Evolutionary conservation across 176 grass and related monocot genomes (phyloP), one percentile per base, ranked within the genome.

Genomic region (Zea luxurians): DNA sequence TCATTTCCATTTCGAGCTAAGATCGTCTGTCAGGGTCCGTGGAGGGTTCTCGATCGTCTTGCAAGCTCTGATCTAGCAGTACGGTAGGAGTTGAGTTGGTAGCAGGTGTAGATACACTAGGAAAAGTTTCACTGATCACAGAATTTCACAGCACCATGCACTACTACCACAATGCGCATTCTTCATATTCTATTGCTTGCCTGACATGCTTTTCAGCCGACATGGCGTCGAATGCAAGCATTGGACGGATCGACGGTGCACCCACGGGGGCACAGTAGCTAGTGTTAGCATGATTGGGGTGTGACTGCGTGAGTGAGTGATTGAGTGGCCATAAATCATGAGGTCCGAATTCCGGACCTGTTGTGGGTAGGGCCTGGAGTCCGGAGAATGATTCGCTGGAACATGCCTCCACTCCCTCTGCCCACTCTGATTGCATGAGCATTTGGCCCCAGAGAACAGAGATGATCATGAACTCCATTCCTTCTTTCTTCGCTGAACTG

Each of bases 321-420:
- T 48, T 59, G 61, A 61, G 76, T 48, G 70, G 34, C 58, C 43
- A 0, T 18, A 58, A 76, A 89, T 89, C 71, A 89, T 89, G 77
- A 66, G 77, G 84, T 84, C 87, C 76, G 34, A 38, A 81, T 6
- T 66, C 64, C 41, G 4, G 48, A 3, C 86, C 47, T 88, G 70
- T 57, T 69, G 55, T 69, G 55, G 16, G 86, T 70, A 80, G 81
- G 81, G 9, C 65, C 41, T 88, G 71, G 82, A 76, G 71, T 59
- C 34, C 75, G 66, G 77, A 76, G 71, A 88, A 88, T 88, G 70
- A 88, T 88, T 70, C 40, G 38, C 15, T 35, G 44, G 52, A 88
- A 53, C 86, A 63, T 83, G 86, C 75, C 13, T 80, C 9, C 63
- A 15, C 36, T 57, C 37, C 55, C 75, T 52, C 34, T 13, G 48